These are phyloP conservation scores for Canavalia ensiformis DNA, from an alignment of 306 rosid species.

Conservation along the genomic window DNA sequence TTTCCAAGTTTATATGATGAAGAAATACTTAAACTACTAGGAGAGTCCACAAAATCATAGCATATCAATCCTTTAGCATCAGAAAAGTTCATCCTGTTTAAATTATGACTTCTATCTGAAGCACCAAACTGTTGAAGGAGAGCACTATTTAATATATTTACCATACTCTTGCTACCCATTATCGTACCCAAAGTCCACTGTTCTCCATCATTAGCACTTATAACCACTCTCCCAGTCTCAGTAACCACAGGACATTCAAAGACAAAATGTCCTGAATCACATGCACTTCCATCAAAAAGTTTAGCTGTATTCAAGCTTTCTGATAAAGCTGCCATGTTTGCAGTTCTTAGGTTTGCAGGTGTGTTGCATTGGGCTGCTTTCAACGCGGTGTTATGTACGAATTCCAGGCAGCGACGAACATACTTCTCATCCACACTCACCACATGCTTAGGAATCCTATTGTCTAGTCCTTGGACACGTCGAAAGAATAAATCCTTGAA, in stretches of 20 bases:
- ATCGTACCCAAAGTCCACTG: constrained; percentile 73
- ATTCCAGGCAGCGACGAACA: constrained; percentile 81
- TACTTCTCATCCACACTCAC: constrained; percentile 84
- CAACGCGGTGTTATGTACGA: constrained; percentile 69
- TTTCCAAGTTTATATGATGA: constrained; percentile 58
- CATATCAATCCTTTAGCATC: constrained; percentile 62
- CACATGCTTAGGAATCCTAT: constrained; percentile 80
- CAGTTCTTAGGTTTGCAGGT: constrained; percentile 58
- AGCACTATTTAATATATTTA: constrained; percentile 78
- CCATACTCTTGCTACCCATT: constrained; percentile 94
- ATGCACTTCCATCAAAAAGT: constrained; percentile 44
- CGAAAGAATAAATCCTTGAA: constrained; percentile 59
- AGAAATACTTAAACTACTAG: constrained; percentile 53
- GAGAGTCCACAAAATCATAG: constrained; percentile 63
- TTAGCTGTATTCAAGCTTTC: constrained; percentile 55
- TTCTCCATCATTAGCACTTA: constrained; percentile 34
- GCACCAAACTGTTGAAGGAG: constrained; percentile 65
- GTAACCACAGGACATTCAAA: constrained; percentile 45
- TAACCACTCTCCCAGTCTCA: constrained; percentile 33
- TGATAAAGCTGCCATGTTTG: constrained; percentile 55
- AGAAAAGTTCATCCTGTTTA: constrained; percentile 56
- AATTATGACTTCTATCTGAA: constrained; percentile 56
- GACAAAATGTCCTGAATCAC: constrained; percentile 53
- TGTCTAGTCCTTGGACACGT: constrained; percentile 61
- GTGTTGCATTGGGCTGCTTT: constrained; percentile 66